phyloP scores from a whole-genome alignment of 1,139 yeast genomes.

The Suhomyces terraborum region DNA sequence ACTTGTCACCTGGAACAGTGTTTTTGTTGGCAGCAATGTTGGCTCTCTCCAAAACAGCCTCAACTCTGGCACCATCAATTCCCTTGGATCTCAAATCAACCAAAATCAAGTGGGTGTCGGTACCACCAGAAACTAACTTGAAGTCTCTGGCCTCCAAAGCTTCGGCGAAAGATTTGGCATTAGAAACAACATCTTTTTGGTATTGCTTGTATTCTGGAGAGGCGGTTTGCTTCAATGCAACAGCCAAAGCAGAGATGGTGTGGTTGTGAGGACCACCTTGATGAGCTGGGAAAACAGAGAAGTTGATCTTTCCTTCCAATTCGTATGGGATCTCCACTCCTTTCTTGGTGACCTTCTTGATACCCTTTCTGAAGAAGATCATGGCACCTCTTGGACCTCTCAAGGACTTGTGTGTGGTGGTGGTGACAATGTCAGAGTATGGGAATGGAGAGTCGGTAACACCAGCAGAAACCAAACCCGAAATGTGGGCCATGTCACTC shows the following conservation, averaged over 20 bases:
- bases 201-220: slow-evolving; percentile 85
- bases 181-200: slow-evolving; percentile 78
- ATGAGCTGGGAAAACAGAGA: slow-evolving; percentile 97
- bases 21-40: slow-evolving; percentile 96
- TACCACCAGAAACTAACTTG: slow-evolving; percentile 85
- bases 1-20: slow-evolving; percentile 94
- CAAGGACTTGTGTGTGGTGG: slow-evolving; percentile 94
- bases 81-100: slow-evolving; percentile 81
- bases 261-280: slow-evolving; percentile 99
- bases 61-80: slow-evolving; percentile 95
- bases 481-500: slow-evolving; percentile 96
- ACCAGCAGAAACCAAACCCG: slow-evolving; percentile 91
- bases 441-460: slow-evolving; percentile 93
- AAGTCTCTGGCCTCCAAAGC: slow-evolving; percentile 70
- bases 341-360: slow-evolving; percentile 78
- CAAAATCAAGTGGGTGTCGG: slow-evolving; percentile 91
- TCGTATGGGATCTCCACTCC: slow-evolving; percentile 89
- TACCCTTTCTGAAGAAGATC: slow-evolving; percentile 95
- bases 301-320: slow-evolving; percentile 86
- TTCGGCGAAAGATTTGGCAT: slow-evolving; percentile 75
- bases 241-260: slow-evolving; percentile 93
- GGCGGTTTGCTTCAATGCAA: slow-evolving; percentile 87
- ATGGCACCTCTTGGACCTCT: slow-evolving; percentile 99
- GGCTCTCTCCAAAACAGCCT: slow-evolving; percentile 82
- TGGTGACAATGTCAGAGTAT: slow-evolving; percentile 92